Evolutionary conservation across 768 basidiomycete genomes (phyloP).

Genomic region (Neoboletus magnificus): DNA sequence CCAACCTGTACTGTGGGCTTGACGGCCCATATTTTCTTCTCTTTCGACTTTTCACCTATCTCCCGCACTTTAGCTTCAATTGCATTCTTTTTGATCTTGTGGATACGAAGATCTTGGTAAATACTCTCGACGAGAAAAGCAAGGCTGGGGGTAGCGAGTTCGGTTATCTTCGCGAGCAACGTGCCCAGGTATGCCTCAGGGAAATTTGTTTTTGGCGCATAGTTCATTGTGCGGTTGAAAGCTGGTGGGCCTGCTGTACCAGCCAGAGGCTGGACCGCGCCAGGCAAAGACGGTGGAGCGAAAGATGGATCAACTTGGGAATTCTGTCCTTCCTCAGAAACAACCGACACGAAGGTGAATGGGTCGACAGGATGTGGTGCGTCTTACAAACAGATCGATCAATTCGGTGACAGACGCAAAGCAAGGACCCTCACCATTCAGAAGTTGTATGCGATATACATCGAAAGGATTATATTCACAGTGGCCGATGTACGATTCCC

Average conservation of each 20-base stretch:
- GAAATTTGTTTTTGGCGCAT: constrained; percentile 55
- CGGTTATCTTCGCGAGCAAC: constrained; percentile 61
- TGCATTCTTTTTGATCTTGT: constrained; percentile 79
- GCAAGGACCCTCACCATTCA: constrained; percentile 65
- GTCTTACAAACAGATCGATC: constrained; percentile 42
- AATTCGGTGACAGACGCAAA: constrained; percentile 2
- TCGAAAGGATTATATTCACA: constrained; percentile 70
- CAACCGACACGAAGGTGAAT: constrained; percentile 64
- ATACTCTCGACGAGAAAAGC: constrained; percentile 69
- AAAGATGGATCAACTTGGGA: constrained; percentile 35
- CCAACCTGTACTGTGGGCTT: constrained; percentile 32
- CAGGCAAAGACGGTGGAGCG: constrained; percentile 47
- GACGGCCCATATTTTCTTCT: constrained; percentile 72
- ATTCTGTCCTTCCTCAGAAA: constrained; percentile 35
- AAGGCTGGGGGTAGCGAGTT: constrained; percentile 59
- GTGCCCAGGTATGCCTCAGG: constrained; percentile 62
- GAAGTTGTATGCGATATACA: constrained; percentile 70
- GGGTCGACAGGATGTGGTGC: constrained; percentile 72
- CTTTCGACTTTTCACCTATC: constrained; percentile 70
- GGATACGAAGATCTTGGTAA: constrained; percentile 61
- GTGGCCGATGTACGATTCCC: constrained; percentile 66
- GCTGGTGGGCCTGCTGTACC: constrained; percentile 17
- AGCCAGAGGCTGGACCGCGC: constrained; percentile 27
- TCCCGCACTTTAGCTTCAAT: constrained; percentile 80
- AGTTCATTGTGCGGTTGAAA: constrained; percentile 25